phyloP scores from a whole-genome alignment of 495 filamentous ascomycete genomes.

The Apiosordaria backusii region DNA sequence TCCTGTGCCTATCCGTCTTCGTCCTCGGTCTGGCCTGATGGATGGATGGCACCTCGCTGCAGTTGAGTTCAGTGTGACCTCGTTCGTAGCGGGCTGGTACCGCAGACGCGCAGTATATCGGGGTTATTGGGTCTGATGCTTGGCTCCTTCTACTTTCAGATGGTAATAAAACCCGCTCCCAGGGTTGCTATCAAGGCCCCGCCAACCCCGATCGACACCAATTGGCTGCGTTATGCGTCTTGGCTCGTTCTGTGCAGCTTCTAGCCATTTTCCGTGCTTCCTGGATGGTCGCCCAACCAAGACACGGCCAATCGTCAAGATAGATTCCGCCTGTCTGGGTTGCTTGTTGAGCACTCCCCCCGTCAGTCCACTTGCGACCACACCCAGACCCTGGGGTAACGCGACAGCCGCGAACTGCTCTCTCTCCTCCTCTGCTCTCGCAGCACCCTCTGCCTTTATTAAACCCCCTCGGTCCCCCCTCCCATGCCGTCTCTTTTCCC shows the following conservation, averaged over 20 bases:
- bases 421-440: background rate
- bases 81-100: conserved; percentile 2
- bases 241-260: conserved; percentile 21
- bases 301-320: background rate
- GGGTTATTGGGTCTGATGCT: conserved; percentile 14
- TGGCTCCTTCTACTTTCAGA: conserved; percentile 28
- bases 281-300: background rate
- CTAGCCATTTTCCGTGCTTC: conserved; percentile 21
- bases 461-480: conserved; percentile 5
- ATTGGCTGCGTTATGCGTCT: conserved; percentile 5
- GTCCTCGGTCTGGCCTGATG: conserved; percentile 7
- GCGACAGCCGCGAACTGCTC: background rate
- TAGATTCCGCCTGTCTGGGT: conserved; percentile 4
- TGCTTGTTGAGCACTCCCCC: background rate
- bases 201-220: conserved; percentile 1
- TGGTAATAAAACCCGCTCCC: conserved; percentile 10
- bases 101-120: background rate
- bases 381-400: background rate
- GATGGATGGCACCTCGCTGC: background rate
- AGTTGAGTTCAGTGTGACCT: background rate
- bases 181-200: conserved; percentile 9
- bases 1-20: conserved; percentile 6
- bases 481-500: background rate
- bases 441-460: background rate
- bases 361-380: background rate